Percentiles rank a stretch among this genome's conserved stretches.
These are phyloP conservation scores for Amoebophrya sp. DNA, from an alignment of 169 alveolate species.

Conservation along the genomic window DNA sequence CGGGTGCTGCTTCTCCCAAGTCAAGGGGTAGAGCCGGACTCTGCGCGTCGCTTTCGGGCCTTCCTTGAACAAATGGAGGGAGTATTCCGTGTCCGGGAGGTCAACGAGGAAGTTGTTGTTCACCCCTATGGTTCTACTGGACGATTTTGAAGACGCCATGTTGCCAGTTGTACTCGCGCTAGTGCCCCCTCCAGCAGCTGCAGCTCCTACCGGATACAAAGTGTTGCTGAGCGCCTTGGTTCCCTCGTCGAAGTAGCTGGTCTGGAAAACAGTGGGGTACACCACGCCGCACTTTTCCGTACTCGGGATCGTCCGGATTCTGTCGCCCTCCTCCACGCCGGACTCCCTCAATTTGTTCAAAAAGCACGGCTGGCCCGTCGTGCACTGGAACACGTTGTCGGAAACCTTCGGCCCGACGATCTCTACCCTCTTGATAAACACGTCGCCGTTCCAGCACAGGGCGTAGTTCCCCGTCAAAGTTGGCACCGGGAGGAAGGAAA, in stretches of 20 bases:
- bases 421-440: not conserved
- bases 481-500: not conserved
- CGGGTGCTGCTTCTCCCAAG: constrained; percentile 11
- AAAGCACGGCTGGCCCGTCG: not conserved
- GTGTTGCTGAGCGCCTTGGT: not conserved
- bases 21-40: not conserved
- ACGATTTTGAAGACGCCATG: too few relatives aligned
- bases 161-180: too few relatives aligned
- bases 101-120: not conserved
- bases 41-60: not conserved
- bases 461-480: not conserved
- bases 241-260: not conserved
- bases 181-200: too few relatives aligned
- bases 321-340: not conserved
- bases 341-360: not conserved
- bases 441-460: constrained; percentile 13
- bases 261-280: not conserved
- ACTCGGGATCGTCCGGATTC: not conserved
- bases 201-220: too few relatives aligned
- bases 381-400: not conserved
- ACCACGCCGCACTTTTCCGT: not conserved
- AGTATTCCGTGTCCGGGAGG: not conserved
- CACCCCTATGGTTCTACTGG: not conserved
- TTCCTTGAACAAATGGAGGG: not conserved
- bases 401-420: not conserved